Base-by-base conservation (phyloP, 1,284 basidiomycete species). In the Boletellus deceptivus region DNA sequence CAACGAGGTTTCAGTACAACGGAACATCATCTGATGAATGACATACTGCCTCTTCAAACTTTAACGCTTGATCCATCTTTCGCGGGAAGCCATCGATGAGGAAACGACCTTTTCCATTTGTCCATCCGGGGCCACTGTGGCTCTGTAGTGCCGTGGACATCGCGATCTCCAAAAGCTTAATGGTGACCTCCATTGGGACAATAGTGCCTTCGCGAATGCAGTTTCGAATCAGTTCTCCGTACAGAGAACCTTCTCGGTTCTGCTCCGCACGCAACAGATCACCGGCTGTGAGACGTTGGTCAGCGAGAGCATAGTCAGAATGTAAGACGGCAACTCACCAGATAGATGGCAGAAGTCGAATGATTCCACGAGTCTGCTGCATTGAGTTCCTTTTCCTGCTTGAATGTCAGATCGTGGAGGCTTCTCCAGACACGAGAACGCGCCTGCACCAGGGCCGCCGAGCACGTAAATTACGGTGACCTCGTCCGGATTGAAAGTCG, bases 21-120 rank as follows among this genome's bases (percentile, higher is more conserved):
- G 38, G 10, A n/a, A 10, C 27, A 35, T n/a, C 16, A 38, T 6
- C 33, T 20, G 29, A 4, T 31, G n/a, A 31, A 14, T 4, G 17
- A 73, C 82, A 61, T 61, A 95, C 95, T 44, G 84, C 80, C 64
- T 91, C 77, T 66, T 99, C 97, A 65, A 99, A 99, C 71, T 87
- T 87, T 65, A 88, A 24, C 1, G 96, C 96, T 73, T 99, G 97
- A 70, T 99, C 97, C 93, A 99, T 94, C 37, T 65, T 69, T 55
- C 97, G 82, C 41, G 97, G 97, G 75, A 99, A 99, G 4, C 97
- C 97, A 61, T 99, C 97, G 59, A 99, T 88, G 57, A 99, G 79
- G 78, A 99, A 99, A 43, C 93, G 83, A 36, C 91, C 91, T 53
- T 76, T 77, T 37, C 88, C 91, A 45, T 82, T 74, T 24, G 70